Evolutionary conservation across 2,329 filamentous ascomycete genomes (phyloP).

Genomic region (Diplodia scrobiculata): DNA sequence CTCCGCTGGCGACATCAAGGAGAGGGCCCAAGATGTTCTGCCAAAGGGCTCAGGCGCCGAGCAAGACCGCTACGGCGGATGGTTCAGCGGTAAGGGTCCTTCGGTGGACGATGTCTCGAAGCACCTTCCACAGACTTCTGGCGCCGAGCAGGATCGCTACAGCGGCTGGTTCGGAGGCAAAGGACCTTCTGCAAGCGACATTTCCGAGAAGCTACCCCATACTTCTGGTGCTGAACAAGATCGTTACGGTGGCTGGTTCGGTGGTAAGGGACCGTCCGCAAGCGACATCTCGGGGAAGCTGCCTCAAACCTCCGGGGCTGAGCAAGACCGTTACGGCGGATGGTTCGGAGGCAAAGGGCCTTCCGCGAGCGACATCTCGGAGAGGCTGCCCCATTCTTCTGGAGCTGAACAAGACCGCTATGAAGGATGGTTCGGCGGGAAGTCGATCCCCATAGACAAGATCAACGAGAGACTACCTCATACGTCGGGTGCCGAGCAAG

Average conservation of each 20-base stretch:
- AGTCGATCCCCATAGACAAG: background rate
- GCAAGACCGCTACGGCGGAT: constrained; percentile 12
- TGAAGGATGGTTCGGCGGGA: constrained; percentile 21
- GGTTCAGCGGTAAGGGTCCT: constrained; percentile 7
- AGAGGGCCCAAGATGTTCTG: background rate
- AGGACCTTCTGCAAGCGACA: background rate
- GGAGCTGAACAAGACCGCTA: constrained; percentile 27
- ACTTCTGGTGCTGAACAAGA: constrained; percentile 20
- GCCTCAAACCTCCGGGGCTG: constrained; percentile 1
- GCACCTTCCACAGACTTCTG: constrained; percentile 12
- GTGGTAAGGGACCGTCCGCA: constrained; percentile 13
- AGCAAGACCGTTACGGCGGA: constrained; percentile 17
- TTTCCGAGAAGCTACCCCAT: background rate
- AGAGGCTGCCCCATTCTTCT: constrained; percentile 1
- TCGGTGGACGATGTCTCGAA: constrained; percentile 11
- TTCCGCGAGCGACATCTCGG: constrained; percentile 12
- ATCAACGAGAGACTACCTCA: constrained; percentile 17
- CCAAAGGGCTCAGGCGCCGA: constrained; percentile 7
- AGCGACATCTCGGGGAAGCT: constrained; percentile 14
- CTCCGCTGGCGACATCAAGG: background rate
- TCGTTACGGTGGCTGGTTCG: constrained; percentile 21
- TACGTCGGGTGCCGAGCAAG: constrained; percentile 23
- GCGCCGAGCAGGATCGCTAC: constrained; percentile 28
- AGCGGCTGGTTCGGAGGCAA: constrained; percentile 12
- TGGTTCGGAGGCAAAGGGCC: constrained; percentile 25